These are phyloP conservation scores for Edaphochlamys debaryana DNA, from an alignment of 139 green algal genomes.

Conservation along the genomic window DNA sequence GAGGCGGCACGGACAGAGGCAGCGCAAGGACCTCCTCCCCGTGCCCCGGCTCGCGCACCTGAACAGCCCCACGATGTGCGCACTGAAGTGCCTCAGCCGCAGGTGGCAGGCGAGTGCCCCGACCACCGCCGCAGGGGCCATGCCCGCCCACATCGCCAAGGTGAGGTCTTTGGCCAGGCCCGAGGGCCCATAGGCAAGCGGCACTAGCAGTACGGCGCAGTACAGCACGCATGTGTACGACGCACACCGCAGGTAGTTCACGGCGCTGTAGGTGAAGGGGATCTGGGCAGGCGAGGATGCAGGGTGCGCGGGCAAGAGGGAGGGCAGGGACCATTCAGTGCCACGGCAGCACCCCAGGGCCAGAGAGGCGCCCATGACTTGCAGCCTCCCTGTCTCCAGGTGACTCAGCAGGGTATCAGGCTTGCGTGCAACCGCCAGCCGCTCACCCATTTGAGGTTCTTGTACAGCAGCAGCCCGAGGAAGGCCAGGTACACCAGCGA, in stretches of 20 bases:
- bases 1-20: too few species aligned
- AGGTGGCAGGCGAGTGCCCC: background rate
- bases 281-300: background rate
- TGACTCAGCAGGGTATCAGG: background rate
- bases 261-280: slow-evolving; percentile 3
- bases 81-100: background rate
- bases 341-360: too few species aligned
- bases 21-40: too few species aligned
- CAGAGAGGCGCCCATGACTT: too few species aligned
- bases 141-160: slow-evolving; percentile 8
- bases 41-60: too few species aligned
- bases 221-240: slow-evolving; percentile 9
- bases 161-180: background rate
- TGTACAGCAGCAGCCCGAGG: background rate
- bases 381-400: too few species aligned
- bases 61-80: too few species aligned
- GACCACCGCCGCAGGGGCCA: background rate
- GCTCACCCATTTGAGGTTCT: background rate
- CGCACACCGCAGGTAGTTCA: slow-evolving; percentile 21
- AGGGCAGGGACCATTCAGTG: too few species aligned
- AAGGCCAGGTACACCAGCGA: background rate
- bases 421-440: background rate
- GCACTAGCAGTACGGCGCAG: slow-evolving; percentile 1
- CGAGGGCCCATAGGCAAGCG: background rate
- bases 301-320: too few species aligned